These are phyloP conservation scores for Ormosia emarginata DNA, from an alignment of 306 rosid species.

Conservation along the genomic window DNA sequence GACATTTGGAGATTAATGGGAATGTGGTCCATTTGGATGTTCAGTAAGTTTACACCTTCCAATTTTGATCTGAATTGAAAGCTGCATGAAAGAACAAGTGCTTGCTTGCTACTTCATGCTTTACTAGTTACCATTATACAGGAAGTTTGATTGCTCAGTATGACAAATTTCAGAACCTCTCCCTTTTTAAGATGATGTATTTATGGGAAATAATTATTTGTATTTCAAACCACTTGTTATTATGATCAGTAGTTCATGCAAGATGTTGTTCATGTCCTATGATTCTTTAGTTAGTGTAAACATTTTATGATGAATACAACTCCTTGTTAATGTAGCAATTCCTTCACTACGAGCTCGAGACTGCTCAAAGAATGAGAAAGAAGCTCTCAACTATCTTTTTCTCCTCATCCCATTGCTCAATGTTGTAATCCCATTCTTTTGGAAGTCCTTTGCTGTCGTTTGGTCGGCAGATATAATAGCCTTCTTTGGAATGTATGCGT, in stretches of 20 bases:
- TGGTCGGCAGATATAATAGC: constrained; percentile 89
- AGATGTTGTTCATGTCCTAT: background rate
- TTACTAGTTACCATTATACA: background rate
- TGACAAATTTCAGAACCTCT: background rate
- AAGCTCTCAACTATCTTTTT: constrained; percentile 94
- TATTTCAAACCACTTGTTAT: background rate
- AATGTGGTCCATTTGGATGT: constrained; percentile 99
- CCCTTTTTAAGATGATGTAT: background rate
- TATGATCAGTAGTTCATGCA: background rate
- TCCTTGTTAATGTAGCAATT: constrained; percentile 58
- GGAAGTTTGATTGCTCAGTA: background rate
- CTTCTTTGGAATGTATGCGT: constrained; percentile 89
- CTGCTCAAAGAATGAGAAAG: constrained; percentile 96
- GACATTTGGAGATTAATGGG: constrained; percentile 98
- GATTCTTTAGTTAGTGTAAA: background rate
- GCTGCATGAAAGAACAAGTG: background rate
- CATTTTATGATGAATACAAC: background rate
- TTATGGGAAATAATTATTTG: background rate
- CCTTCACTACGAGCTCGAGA: constrained; percentile 96
- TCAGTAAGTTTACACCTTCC: constrained; percentile 58
- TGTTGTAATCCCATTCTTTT: constrained; percentile 82
- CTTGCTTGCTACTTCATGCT: constrained; percentile 9
- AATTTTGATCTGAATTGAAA: background rate
- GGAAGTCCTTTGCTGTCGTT: constrained; percentile 93
- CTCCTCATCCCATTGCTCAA: constrained; percentile 84